Evolutionary conservation across 192 early-diverging fungal genomes (phyloP).

Genomic region (Linnemannia exigua): DNA sequence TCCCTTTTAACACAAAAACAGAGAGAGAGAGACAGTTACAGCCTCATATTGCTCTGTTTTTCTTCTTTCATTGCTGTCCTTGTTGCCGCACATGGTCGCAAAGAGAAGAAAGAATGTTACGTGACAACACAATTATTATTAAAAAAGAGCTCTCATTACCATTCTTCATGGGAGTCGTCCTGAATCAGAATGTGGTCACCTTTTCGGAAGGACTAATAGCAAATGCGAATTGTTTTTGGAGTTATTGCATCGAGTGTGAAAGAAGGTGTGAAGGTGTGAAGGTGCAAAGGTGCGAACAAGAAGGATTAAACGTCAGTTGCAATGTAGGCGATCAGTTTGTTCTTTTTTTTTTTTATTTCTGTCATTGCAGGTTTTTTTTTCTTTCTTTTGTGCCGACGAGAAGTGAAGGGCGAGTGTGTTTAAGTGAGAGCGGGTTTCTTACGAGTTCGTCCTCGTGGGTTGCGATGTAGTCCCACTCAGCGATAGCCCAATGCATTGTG

Average conservation of each 20-base stretch:
- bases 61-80: no score
- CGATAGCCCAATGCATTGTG: conserved; percentile 51
- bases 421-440: conserved; percentile 23
- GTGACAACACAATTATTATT: no score
- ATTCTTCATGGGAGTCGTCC: conserved; percentile 50
- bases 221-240: no score
- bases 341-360: not conserved
- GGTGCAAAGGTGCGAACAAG: not conserved
- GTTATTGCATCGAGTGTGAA: not conserved
- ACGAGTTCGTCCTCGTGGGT: conserved; percentile 55
- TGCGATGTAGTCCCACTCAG: conserved; percentile 53
- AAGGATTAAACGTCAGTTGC: not conserved
- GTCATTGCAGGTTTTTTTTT: not conserved
- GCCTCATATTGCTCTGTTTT: no score
- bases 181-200: conserved; percentile 50
- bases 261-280: not conserved
- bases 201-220: conserved; percentile 44
- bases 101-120: no score
- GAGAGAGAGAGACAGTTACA: no score
- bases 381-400: not conserved
- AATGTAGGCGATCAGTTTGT: not conserved
- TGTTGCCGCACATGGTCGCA: no score
- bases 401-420: not conserved
- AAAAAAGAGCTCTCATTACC: conserved; percentile 30
- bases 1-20: not conserved